These are phyloP conservation scores for Volvariella volvacea DNA, from an alignment of 1,284 basidiomycete species.

Conservation along the genomic window DNA sequence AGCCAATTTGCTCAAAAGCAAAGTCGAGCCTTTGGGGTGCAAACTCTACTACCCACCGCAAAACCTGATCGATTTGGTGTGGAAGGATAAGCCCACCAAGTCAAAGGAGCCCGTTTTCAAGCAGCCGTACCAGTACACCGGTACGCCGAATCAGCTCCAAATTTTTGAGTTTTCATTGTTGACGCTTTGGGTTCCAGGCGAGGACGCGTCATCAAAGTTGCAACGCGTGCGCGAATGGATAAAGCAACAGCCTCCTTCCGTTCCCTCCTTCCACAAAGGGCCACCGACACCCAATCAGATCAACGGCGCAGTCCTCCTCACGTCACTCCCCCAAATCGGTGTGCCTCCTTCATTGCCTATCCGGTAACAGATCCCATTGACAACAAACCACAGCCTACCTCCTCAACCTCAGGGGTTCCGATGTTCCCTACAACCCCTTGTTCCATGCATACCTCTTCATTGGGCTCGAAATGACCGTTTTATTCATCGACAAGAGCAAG, in stretches of 20 bases:
- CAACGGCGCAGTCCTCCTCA: conserved; percentile 61
- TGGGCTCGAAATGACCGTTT: conserved; percentile 47
- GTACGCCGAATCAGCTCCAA: conserved; percentile 22
- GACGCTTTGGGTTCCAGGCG: conserved; percentile 23
- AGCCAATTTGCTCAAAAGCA: conserved; percentile 51
- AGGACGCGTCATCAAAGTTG: conserved; percentile 54
- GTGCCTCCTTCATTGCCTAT: conserved; percentile 7
- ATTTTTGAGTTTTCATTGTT: conserved; percentile 1
- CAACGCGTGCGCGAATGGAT: conserved; percentile 59
- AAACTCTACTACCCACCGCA: conserved; percentile 65
- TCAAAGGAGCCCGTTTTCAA: conserved; percentile 66
- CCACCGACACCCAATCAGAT: conserved; percentile 55
- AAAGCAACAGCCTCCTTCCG: conserved; percentile 46
- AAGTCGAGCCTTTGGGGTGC: conserved; percentile 44
- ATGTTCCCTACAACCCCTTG: conserved; percentile 84
- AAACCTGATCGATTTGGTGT: conserved; percentile 85
- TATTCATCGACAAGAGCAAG: conserved; percentile 69
- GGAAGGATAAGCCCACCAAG: conserved; percentile 69
- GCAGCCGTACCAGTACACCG: conserved; percentile 73
- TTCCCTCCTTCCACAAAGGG: conserved; percentile 52
- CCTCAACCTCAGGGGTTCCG: conserved; percentile 79
- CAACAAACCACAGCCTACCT: conserved; percentile 55
- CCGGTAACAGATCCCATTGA: conserved; percentile 1
- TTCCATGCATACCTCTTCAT: conserved; percentile 84
- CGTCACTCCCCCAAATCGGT: conserved; percentile 60